A percentile compares a stretch with the other conserved stretches of the same genome.
These are phyloP conservation scores for Spathaspora passalidarum DNA, from an alignment of 805 yeast genomes.

Conservation along the genomic window DNA sequence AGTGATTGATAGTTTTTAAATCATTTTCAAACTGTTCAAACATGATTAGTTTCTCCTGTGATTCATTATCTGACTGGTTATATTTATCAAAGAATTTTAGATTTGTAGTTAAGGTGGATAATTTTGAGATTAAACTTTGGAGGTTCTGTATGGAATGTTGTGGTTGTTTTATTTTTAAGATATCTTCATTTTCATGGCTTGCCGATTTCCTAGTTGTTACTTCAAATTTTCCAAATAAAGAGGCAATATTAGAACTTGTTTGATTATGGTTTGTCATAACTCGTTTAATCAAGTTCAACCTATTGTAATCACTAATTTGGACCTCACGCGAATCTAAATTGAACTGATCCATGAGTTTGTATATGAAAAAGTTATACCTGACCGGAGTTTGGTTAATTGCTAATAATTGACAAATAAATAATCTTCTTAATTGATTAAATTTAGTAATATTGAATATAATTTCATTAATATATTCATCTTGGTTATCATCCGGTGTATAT, in stretches of 20 bases:
- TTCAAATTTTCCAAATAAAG: conserved; percentile 27
- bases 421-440: conserved; percentile 36
- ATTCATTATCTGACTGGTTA: conserved; percentile 35
- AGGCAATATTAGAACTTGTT: conserved; percentile 18
- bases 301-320: neutral
- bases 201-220: neutral
- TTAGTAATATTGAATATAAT: conserved; percentile 13
- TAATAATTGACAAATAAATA: conserved; percentile 37
- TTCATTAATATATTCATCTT: conserved; percentile 7
- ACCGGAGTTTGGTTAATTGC: conserved; percentile 29
- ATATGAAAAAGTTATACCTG: conserved; percentile 27
- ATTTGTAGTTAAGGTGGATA: conserved; percentile 31
- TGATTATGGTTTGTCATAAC: conserved; percentile 23
- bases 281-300: conserved; percentile 9
- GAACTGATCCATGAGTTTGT: conserved; percentile 22
- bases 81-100: conserved; percentile 37
- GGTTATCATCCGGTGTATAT: conserved; percentile 8
- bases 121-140: conserved; percentile 24
- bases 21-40: conserved; percentile 36
- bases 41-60: conserved; percentile 34
- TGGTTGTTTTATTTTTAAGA: conserved; percentile 10
- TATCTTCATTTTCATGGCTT: conserved; percentile 14
- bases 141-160: too few species aligned
- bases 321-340: neutral
- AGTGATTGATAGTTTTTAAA: conserved; percentile 22